phyloP scores from a whole-genome alignment of 148 eudicot genomes.

The Rhododendron kiyosumense region DNA sequence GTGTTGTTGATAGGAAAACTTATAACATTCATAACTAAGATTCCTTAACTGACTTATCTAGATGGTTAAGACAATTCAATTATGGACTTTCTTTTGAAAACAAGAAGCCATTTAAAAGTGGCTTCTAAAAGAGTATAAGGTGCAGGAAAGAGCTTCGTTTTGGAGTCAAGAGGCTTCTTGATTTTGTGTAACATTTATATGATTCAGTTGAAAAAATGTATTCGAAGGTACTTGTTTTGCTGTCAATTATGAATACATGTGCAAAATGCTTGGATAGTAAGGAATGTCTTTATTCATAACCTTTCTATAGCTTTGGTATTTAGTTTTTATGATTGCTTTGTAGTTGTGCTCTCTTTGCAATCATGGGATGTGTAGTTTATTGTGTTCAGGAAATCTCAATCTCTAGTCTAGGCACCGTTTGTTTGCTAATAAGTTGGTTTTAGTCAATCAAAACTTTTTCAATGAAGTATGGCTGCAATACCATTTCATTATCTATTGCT shows the following conservation, averaged over 20 bases:
- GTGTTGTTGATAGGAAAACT: not conserved
- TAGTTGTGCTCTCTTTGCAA: not conserved
- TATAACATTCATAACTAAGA: not conserved
- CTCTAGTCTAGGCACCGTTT: not conserved
- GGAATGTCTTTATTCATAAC: not conserved
- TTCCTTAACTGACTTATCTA: not conserved
- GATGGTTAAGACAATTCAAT: not conserved
- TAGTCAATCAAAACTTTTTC: not conserved
- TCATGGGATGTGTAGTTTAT: not conserved
- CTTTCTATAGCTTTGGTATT: not conserved
- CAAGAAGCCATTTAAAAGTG: not conserved
- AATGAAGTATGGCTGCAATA: no score
- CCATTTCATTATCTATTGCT: not conserved
- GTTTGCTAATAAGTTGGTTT: not conserved
- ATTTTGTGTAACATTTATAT: not conserved
- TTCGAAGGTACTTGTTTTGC: not conserved
- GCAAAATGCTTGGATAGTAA: not conserved
- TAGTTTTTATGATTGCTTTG: not conserved
- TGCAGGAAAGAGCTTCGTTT: not conserved
- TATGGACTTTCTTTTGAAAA: not conserved
- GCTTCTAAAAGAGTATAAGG: not conserved
- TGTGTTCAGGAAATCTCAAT: not conserved
- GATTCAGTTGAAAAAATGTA: not conserved
- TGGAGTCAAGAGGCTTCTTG: not conserved
- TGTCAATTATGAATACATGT: not conserved